Evolutionary conservation across 768 basidiomycete species (phyloP).

Genomic region (Udeniomyces megalosporus): DNA sequence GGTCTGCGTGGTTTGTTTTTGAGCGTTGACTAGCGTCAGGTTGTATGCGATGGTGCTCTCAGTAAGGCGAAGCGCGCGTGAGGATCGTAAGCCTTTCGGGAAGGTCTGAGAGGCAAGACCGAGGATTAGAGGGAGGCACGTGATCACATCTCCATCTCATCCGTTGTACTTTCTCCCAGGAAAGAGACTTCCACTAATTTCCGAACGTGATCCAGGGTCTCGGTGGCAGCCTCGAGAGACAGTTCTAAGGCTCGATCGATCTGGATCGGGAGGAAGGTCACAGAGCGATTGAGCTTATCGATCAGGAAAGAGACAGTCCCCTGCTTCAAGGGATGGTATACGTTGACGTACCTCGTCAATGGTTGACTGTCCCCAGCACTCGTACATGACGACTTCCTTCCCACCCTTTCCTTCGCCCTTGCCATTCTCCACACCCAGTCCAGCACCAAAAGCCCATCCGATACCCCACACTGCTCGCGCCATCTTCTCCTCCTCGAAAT

Average conservation of each 20-base stretch:
- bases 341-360: conserved; percentile 9
- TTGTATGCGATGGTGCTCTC: too few relatives aligned
- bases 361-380: conserved; percentile 3
- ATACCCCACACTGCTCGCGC: conserved; percentile 2
- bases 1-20: too few relatives aligned
- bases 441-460: conserved; percentile 9
- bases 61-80: too few relatives aligned
- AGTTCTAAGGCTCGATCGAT: background rate
- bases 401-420: background rate
- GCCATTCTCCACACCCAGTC: background rate
- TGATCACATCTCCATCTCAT: background rate
- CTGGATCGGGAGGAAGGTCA: too few relatives aligned
- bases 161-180: background rate
- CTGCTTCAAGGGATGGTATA: background rate
- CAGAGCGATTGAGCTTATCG: background rate
- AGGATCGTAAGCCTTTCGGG: too few relatives aligned
- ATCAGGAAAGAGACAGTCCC: background rate
- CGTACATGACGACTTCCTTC: conserved; percentile 14
- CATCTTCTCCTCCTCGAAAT: conserved; percentile 3
- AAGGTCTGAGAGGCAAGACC: too few relatives aligned
- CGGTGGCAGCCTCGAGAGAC: background rate
- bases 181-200: background rate
- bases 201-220: background rate
- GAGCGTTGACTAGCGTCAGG: too few relatives aligned
- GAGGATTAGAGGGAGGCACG: too few relatives aligned